These are phyloP conservation scores for Halenospora varia DNA, from an alignment of 495 filamentous ascomycete species.

Conservation along the genomic window DNA sequence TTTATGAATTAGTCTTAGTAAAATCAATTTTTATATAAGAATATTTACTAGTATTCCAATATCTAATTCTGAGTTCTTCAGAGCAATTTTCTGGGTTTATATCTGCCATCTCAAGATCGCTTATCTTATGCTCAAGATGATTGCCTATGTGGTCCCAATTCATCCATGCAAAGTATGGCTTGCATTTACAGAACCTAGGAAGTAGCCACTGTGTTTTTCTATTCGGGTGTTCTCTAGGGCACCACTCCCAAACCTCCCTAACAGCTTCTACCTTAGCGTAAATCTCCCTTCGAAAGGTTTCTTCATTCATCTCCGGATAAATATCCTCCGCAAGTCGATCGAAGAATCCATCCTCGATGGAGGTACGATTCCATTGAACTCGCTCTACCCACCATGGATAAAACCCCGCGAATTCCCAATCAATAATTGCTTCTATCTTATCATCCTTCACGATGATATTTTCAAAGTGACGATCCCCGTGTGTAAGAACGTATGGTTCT, in stretches of 20 bases:
- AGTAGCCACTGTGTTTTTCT: not conserved
- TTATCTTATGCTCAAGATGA: not conserved
- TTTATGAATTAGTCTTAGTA: too few species aligned
- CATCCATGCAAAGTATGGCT: not conserved
- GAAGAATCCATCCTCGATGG: not conserved
- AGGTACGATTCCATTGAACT: not conserved
- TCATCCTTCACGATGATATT: conserved; percentile 29
- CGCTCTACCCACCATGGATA: conserved; percentile 10
- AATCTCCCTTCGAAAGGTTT: not conserved
- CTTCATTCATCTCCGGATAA: not conserved
- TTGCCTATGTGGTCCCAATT: not conserved
- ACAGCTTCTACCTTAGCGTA: not conserved
- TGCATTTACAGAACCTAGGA: conserved; percentile 3
- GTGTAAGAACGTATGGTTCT: conserved; percentile 30
- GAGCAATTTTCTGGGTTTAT: too few species aligned
- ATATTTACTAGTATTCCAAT: too few species aligned
- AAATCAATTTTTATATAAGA: too few species aligned
- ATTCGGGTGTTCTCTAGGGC: not conserved
- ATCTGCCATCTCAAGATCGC: not conserved
- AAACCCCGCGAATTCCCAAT: conserved; percentile 11
- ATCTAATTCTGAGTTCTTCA: too few species aligned
- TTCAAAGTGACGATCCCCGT: conserved; percentile 28
- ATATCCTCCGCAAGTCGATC: not conserved
- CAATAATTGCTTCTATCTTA: conserved; percentile 32
- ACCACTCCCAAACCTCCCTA: not conserved